Evolutionary conservation across 371 early-diverging fungal species (phyloP).

Genomic region (Rhizomucor miehei): DNA sequence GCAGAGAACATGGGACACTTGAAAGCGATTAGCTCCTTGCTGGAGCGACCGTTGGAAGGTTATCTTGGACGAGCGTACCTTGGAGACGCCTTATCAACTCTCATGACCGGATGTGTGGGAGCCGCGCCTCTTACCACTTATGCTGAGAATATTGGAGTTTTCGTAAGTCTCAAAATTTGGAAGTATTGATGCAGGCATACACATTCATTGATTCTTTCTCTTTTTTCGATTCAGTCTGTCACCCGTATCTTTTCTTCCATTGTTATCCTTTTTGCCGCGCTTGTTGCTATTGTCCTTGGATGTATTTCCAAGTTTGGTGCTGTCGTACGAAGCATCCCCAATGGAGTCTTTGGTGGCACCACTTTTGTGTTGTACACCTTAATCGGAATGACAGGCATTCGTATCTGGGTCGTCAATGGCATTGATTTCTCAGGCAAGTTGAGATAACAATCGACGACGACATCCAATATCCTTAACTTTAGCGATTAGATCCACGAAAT

Average conservation of each 20-base stretch:
- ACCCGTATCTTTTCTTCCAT: conserved; percentile 56
- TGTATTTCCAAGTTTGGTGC: conserved; percentile 62
- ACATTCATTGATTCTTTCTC: background rate
- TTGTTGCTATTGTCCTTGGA: conserved; percentile 54
- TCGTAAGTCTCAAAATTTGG: conserved; percentile 21
- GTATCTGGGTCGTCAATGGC: conserved; percentile 57
- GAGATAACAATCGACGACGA: background rate
- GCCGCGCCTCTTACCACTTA: conserved; percentile 57
- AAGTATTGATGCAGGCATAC: background rate
- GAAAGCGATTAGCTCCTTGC: conserved; percentile 54
- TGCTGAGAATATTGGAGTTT: conserved; percentile 55
- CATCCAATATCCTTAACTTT: too few species aligned
- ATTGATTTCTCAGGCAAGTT: conserved; percentile 44
- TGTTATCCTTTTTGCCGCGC: conserved; percentile 51
- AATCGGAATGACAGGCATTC: conserved; percentile 57
- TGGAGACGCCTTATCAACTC: conserved; percentile 57
- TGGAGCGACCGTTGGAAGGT: conserved; percentile 39
- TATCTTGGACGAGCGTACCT: conserved; percentile 53
- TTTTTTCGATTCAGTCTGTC: conserved; percentile 22
- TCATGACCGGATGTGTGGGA: conserved; percentile 50
- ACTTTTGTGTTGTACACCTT: conserved; percentile 54
- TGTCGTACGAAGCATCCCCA: conserved; percentile 53
- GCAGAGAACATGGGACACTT: conserved; percentile 63
- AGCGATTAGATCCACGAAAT: conserved; percentile 38
- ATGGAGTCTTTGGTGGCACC: conserved; percentile 58